These are phyloP conservation scores for Talaromyces proteolyticus DNA, from an alignment of 495 filamentous ascomycete species.

Conservation along the genomic window DNA sequence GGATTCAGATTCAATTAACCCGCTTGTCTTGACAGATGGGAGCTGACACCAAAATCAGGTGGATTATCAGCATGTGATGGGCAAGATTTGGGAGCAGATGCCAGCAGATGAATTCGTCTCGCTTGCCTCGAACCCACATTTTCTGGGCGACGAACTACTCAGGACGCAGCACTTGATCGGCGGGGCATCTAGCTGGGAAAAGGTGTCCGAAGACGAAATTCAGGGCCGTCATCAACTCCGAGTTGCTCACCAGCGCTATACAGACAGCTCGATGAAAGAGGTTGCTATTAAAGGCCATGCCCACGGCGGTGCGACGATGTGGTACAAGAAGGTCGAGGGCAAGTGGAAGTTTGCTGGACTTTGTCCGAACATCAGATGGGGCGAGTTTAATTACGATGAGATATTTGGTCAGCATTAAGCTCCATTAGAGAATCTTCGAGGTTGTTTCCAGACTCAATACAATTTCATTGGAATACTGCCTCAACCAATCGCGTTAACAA, in stretches of 20 bases:
- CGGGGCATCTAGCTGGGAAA: constrained; percentile 6
- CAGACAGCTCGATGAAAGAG: background rate
- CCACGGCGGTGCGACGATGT: constrained; percentile 58
- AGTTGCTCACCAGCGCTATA: constrained; percentile 11
- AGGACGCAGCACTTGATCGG: constrained; percentile 13
- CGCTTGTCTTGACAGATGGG: no score
- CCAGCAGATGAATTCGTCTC: background rate
- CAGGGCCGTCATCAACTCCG: constrained; percentile 11
- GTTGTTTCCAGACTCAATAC: no score
- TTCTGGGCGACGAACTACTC: constrained; percentile 7
- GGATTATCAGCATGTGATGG: background rate
- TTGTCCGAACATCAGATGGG: constrained; percentile 57
- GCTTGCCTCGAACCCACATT: background rate
- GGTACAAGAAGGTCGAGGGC: constrained; percentile 62
- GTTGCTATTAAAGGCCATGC: constrained; percentile 38
- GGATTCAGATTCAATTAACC: no score
- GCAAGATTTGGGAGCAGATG: background rate
- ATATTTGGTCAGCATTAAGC: no score
- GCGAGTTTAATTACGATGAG: constrained; percentile 54
- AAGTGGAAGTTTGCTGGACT: constrained; percentile 72
- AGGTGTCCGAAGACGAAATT: constrained; percentile 6
- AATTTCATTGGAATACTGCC: no score
- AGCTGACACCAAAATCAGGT: no score
- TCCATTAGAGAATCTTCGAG: no score
- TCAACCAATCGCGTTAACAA: no score